phyloP scores from a whole-genome alignment of 176 grass and related monocot genomes.

The Oryza punctata region DNA sequence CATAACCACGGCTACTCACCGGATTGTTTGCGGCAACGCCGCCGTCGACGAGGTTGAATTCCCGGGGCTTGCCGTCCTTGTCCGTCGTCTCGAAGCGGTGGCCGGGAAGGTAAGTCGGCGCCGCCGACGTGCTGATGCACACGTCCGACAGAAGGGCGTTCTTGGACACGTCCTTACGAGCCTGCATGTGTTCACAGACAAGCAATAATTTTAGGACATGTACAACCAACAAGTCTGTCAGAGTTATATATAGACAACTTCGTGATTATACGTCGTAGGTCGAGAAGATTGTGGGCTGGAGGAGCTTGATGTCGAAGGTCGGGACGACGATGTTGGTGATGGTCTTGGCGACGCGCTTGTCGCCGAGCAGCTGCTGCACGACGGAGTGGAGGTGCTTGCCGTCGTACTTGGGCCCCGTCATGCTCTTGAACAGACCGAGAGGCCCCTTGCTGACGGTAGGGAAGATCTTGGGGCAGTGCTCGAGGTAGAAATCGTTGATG shows the following conservation, averaged over 20 bases:
- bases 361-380: conserved; percentile 24
- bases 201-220: no score
- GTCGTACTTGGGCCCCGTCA: conserved; percentile 25
- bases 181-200: neutral
- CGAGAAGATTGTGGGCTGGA: conserved; percentile 57
- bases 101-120: conserved; percentile 48
- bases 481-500: conserved; percentile 49
- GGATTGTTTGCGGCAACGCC: conserved; percentile 77
- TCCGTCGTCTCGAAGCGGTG: conserved; percentile 51
- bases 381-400: conserved; percentile 46
- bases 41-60: conserved; percentile 71
- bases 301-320: conserved; percentile 64
- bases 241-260: no score
- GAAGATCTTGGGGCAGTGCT: conserved; percentile 50
- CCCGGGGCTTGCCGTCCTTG: conserved; percentile 37
- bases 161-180: conserved; percentile 30
- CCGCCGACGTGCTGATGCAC: conserved; percentile 65
- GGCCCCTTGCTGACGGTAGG: neutral
- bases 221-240: no score
- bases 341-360: conserved; percentile 13
- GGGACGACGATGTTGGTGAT: conserved; percentile 48
- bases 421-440: neutral
- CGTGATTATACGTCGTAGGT: conserved; percentile 25
- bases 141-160: conserved; percentile 55
- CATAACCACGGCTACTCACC: neutral